Percentiles rank a stretch among this genome's conserved stretches.
phyloP scores from a whole-genome alignment of 108 stramenopile species.

The Epipyxis sp. region DNA sequence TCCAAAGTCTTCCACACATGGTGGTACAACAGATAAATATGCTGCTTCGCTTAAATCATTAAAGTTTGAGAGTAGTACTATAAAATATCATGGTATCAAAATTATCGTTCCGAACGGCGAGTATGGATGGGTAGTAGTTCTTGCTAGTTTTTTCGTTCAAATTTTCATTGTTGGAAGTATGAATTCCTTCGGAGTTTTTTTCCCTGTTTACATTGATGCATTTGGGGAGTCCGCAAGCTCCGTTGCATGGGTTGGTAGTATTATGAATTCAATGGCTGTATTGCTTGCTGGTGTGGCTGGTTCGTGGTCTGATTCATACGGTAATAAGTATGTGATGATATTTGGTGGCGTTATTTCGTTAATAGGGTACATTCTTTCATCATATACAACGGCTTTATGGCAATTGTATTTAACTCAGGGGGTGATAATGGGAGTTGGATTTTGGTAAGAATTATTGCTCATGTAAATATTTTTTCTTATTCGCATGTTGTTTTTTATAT shows the following conservation, averaged over 20 bases:
- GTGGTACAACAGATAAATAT: too few relatives aligned
- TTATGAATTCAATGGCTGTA: neutral
- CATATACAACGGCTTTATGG: neutral
- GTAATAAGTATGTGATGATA: neutral
- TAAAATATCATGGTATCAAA: too few relatives aligned
- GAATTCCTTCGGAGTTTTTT: neutral
- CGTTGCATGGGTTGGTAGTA: neutral
- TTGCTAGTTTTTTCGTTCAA: neutral
- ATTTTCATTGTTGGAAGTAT: neutral
- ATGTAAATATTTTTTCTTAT: too few relatives aligned
- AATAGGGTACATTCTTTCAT: neutral
- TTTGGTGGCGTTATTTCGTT: neutral
- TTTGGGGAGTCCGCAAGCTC: neutral
- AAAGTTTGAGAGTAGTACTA: too few relatives aligned
- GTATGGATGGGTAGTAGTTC: neutral
- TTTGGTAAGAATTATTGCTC: too few relatives aligned
- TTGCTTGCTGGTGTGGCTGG: neutral
- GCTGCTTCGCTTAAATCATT: too few relatives aligned
- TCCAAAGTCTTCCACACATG: too few relatives aligned
- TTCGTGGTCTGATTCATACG: neutral
- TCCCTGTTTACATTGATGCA: neutral
- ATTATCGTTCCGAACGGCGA: too few relatives aligned
- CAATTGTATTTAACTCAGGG: neutral
- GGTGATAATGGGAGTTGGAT: neutral
- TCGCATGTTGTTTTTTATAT: too few relatives aligned